Percentiles rank a stretch among this genome's conserved stretches.
Evolutionary conservation across 2,329 filamentous ascomycete species (phyloP).

Genomic region (Aspergillus spinulosporus): DNA sequence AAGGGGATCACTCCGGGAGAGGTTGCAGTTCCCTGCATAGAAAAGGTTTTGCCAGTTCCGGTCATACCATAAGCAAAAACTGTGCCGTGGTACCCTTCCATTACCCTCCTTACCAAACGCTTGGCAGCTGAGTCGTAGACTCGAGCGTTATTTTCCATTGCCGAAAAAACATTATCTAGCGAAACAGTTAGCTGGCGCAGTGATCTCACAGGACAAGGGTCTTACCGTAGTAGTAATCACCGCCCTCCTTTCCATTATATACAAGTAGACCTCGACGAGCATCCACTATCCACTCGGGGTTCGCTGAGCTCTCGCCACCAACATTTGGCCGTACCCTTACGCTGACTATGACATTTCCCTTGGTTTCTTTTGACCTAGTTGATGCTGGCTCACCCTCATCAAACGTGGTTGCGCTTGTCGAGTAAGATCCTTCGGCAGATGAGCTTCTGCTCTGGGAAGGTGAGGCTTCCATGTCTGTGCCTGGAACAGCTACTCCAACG

Average conservation of each 20-base stretch:
- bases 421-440: constrained; percentile 88
- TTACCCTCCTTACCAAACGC: constrained; percentile 88
- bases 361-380: constrained; percentile 63
- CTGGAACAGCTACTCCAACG: constrained; percentile 69
- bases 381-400: constrained; percentile 69
- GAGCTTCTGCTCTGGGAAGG: constrained; percentile 87
- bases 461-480: constrained; percentile 72
- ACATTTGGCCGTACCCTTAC: constrained; percentile 88
- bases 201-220: constrained; percentile 17
- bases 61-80: constrained; percentile 99
- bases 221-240: constrained; percentile 89
- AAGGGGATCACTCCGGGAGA: constrained; percentile 95
- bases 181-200: constrained; percentile 15
- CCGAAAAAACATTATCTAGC: constrained; percentile 91
- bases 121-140: constrained; percentile 96
- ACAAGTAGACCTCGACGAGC: constrained; percentile 77
- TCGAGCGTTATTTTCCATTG: constrained; percentile 87
- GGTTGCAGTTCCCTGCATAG: constrained; percentile 96
- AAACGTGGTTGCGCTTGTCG: constrained; percentile 83
- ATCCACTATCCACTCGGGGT: constrained; percentile 91
- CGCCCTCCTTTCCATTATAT: constrained; percentile 84
- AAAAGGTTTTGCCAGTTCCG: constrained; percentile 97
- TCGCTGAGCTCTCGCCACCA: constrained; percentile 58
- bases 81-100: constrained; percentile 98
- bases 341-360: constrained; percentile 94